Evolutionary conservation across 306 rosid genomes (phyloP).

Genomic region (Leucaena leucocephala): DNA sequence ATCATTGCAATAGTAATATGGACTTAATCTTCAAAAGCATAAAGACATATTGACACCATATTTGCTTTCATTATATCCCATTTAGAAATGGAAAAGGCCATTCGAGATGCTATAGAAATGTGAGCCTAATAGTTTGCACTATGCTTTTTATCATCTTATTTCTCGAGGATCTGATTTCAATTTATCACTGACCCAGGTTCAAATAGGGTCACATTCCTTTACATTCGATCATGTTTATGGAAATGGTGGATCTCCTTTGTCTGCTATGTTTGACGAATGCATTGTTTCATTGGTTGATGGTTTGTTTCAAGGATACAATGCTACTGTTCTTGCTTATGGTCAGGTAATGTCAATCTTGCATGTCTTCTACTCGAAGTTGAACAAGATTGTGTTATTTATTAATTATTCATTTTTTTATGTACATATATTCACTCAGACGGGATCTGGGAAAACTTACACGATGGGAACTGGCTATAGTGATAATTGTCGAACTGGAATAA

Average conservation of each 20-base stretch:
- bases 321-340: slow-evolving; percentile 88
- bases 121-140: slow-evolving; percentile 32
- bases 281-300: slow-evolving; percentile 76
- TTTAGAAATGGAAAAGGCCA: neutral
- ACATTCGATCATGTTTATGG: slow-evolving; percentile 84
- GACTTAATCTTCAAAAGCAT: slow-evolving; percentile 16
- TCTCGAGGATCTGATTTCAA: slow-evolving; percentile 36
- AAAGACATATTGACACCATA: neutral
- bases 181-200: slow-evolving; percentile 57
- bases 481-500: slow-evolving; percentile 55
- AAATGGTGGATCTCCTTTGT: slow-evolving; percentile 65
- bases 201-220: slow-evolving; percentile 78
- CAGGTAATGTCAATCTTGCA: slow-evolving; percentile 60
- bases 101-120: neutral
- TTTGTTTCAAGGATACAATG: slow-evolving; percentile 83
- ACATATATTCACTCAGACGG: slow-evolving; percentile 63
- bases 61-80: slow-evolving; percentile 29
- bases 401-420: slow-evolving; percentile 34
- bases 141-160: slow-evolving; percentile 22
- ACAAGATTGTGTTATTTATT: slow-evolving; percentile 27
- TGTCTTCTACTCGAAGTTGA: slow-evolving; percentile 25
- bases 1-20: neutral
- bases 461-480: slow-evolving; percentile 84
- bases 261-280: slow-evolving; percentile 74
- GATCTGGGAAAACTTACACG: slow-evolving; percentile 89